Evolutionary conservation across 2,329 filamentous ascomycete species (phyloP).

Genomic region (Pyrenochaeta sp.): DNA sequence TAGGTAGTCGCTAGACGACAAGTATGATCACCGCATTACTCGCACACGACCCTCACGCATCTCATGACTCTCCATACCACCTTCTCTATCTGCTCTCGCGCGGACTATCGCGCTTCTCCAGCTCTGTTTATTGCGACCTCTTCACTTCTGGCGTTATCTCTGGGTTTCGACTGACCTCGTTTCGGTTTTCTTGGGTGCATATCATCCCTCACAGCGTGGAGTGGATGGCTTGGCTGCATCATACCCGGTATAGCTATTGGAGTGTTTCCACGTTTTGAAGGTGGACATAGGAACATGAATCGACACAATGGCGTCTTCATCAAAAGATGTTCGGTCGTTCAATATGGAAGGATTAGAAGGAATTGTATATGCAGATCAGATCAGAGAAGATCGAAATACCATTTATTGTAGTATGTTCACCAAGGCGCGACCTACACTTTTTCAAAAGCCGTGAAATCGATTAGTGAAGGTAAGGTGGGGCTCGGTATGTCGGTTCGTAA

Average conservation of each 20-base stretch:
- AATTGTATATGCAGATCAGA: not conserved
- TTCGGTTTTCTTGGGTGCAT: not conserved
- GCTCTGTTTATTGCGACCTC: not conserved
- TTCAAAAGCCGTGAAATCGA: not conserved
- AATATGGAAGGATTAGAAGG: not conserved
- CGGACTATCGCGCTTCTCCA: not conserved
- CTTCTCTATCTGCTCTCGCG: not conserved
- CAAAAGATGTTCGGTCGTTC: not conserved
- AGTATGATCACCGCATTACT: not conserved
- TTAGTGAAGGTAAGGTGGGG: not conserved
- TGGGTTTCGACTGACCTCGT: not conserved
- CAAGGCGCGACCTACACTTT: not conserved
- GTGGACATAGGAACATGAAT: not conserved
- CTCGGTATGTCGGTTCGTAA: not conserved
- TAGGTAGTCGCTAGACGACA: conserved; percentile 27
- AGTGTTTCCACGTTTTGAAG: not conserved
- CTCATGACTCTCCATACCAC: not conserved
- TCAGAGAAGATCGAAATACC: not conserved
- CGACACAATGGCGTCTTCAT: not conserved
- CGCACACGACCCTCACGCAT: not conserved
- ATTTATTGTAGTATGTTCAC: not conserved
- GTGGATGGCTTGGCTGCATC: not conserved
- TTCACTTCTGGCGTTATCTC: conserved; percentile 1
- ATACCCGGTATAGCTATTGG: not conserved
- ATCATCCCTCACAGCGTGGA: not conserved